Evolutionary conservation across 2,329 filamentous ascomycete species (phyloP).

Genomic region (Pseudogymnoascus sp.): DNA sequence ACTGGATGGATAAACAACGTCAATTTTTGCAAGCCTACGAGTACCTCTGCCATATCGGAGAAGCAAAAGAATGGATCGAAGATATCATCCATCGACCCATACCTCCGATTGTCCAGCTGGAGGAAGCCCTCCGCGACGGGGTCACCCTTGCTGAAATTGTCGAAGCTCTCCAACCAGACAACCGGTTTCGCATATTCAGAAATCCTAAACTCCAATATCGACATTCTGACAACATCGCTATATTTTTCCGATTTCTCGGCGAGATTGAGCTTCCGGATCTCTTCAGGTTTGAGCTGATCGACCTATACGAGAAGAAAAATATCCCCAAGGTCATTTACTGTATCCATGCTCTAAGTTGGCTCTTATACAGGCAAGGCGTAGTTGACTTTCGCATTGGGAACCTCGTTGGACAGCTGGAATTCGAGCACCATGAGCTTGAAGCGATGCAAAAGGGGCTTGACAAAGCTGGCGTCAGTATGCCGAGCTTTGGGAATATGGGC

Average conservation of each 20-base stretch:
- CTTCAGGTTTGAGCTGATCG: slow-evolving; percentile 94
- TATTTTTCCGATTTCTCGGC: slow-evolving; percentile 90
- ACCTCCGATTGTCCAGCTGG: slow-evolving; percentile 85
- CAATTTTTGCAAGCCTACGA: slow-evolving; percentile 97
- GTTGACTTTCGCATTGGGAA: slow-evolving; percentile 96
- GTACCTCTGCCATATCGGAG: slow-evolving; percentile 96
- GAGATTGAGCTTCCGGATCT: slow-evolving; percentile 89
- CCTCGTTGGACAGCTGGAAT: slow-evolving; percentile 89
- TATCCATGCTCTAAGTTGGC: slow-evolving; percentile 93
- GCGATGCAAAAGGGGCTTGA: slow-evolving; percentile 95
- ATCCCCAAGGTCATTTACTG: slow-evolving; percentile 99
- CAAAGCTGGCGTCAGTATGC: slow-evolving; percentile 91
- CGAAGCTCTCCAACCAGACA: slow-evolving; percentile 73
- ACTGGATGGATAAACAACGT: slow-evolving; percentile 98
- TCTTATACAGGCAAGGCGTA: slow-evolving; percentile 91
- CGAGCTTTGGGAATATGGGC: slow-evolving; percentile 95
- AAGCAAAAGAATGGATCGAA: slow-evolving; percentile 99
- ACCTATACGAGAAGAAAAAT: slow-evolving; percentile 99
- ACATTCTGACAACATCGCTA: slow-evolving; percentile 95
- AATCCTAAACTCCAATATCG: slow-evolving; percentile 81
- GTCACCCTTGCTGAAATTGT: slow-evolving; percentile 93
- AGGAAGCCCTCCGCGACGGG: slow-evolving; percentile 86
- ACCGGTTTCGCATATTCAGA: slow-evolving; percentile 74
- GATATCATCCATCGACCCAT: slow-evolving; percentile 78
- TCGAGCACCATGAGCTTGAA: slow-evolving; percentile 95